Percentiles rank a stretch among this genome's conserved stretches.
These are phyloP conservation scores for Mrakia hoshinonis DNA, from an alignment of 768 basidiomycete species.

Conservation along the genomic window DNA sequence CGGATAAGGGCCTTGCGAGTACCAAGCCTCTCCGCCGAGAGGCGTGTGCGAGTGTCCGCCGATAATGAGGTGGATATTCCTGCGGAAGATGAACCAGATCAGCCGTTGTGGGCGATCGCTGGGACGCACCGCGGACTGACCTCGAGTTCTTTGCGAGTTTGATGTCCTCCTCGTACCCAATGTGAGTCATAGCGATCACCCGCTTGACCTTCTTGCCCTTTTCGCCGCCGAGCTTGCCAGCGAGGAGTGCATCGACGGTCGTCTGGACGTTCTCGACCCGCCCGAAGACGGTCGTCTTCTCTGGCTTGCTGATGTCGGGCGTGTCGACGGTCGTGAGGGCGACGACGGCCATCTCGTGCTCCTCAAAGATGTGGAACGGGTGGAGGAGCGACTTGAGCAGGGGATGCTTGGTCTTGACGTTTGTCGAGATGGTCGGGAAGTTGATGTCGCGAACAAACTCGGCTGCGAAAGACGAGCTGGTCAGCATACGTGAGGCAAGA, in stretches of 20 bases:
- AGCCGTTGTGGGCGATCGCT: no score
- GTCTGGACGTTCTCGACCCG: conserved; percentile 42
- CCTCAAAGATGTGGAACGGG: conserved; percentile 44
- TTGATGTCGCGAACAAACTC: conserved; percentile 40
- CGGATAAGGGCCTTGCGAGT: conserved; percentile 45
- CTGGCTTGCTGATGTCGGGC: conserved; percentile 42
- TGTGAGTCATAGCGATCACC: conserved; percentile 47
- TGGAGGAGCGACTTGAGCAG: conserved; percentile 38
- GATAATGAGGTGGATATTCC: conserved; percentile 42
- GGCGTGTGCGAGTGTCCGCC: conserved; percentile 46
- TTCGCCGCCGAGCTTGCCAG: conserved; percentile 30
- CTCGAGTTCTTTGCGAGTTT: conserved; percentile 43
- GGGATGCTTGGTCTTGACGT: conserved; percentile 43
- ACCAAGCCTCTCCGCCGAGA: conserved; percentile 43
- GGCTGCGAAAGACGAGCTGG: background rate
- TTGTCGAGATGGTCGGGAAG: conserved; percentile 47
- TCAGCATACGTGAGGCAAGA: background rate
- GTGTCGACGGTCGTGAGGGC: conserved; percentile 47
- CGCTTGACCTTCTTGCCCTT: conserved; percentile 41
- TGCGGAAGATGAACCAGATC: background rate
- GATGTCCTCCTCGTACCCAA: conserved; percentile 46
- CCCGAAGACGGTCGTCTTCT: conserved; percentile 41
- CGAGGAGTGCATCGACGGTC: conserved; percentile 42
- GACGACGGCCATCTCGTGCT: conserved; percentile 45
- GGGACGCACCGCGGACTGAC: no score